phyloP scores from a whole-genome alignment of 1,139 yeast genomes.

The Nakaseomyces nivariensis region DNA sequence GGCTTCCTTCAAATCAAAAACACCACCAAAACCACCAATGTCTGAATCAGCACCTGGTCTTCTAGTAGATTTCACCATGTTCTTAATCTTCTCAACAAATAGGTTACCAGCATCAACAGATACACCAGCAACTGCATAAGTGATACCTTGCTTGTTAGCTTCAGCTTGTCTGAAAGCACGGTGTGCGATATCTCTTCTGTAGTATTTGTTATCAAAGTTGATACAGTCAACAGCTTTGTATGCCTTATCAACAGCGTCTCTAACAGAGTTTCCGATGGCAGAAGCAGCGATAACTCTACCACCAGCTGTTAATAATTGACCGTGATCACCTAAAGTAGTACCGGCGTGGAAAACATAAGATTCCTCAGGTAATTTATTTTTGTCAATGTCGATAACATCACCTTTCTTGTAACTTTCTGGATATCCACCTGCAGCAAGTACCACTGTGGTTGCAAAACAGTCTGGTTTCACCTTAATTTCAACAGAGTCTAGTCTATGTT shows the following conservation, averaged over 20 bases:
- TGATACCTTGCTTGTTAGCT: slow-evolving; percentile 35
- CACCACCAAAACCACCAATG: slow-evolving; percentile 98
- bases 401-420: slow-evolving; percentile 84
- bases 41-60: slow-evolving; percentile 97
- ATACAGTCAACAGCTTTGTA: slow-evolving; percentile 77
- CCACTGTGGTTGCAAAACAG: slow-evolving; percentile 80
- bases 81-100: slow-evolving; percentile 83
- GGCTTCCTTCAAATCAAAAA: slow-evolving; percentile 80
- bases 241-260: slow-evolving; percentile 76
- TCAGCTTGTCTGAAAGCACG: slow-evolving; percentile 68
- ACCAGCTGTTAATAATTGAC: slow-evolving; percentile 72
- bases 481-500: slow-evolving; percentile 85
- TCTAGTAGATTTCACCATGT: slow-evolving; percentile 85
- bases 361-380: slow-evolving; percentile 39
- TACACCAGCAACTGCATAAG: slow-evolving; percentile 93
- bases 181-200: slow-evolving; percentile 90
- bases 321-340: slow-evolving; percentile 41
- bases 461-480: slow-evolving; percentile 50
- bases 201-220: slow-evolving; percentile 63
- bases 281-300: slow-evolving; percentile 97
- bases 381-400: slow-evolving; percentile 60
- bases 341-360: slow-evolving; percentile 93
- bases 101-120: slow-evolving; percentile 91
- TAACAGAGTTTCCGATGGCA: slow-evolving; percentile 66
- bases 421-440: slow-evolving; percentile 94